Conservation (phyloP, 2,329 filamentous ascomycete species). For the Sclerotinia glacialis region DNA sequence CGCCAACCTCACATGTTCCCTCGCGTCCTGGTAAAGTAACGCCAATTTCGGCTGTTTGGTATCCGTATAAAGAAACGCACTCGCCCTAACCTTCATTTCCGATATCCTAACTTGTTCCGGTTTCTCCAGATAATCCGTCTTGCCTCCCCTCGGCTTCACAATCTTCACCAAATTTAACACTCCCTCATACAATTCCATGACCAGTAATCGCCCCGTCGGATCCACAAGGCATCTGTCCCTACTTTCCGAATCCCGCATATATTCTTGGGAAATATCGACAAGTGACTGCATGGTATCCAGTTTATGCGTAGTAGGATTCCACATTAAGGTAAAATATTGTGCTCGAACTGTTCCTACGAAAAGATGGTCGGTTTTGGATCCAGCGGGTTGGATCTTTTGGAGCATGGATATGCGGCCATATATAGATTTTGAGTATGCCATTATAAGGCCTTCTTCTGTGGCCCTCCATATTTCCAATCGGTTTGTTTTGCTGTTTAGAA, state of each 20-base stretch:
- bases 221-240: constrained; percentile 82
- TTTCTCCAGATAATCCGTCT: constrained; percentile 56
- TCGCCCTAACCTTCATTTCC: constrained; percentile 65
- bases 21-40: constrained; percentile 62
- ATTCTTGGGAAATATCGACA: constrained; percentile 54
- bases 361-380: constrained; percentile 75
- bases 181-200: constrained; percentile 66
- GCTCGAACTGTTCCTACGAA: constrained; percentile 90
- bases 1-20: constrained; percentile 55
- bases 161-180: constrained; percentile 64
- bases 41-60: constrained; percentile 58
- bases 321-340: constrained; percentile 85
- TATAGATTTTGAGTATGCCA: constrained; percentile 68
- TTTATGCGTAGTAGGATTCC: constrained; percentile 60
- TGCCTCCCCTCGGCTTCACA: constrained; percentile 51
- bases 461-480: constrained; percentile 77
- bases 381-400: constrained; percentile 71
- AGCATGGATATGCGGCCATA: constrained; percentile 87
- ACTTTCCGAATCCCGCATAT: constrained; percentile 75
- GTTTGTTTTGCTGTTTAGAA: constrained; percentile 66
- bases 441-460: constrained; percentile 61
- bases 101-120: constrained; percentile 61
- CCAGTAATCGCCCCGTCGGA: constrained; percentile 67
- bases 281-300: constrained; percentile 52
- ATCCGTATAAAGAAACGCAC: constrained; percentile 60